Evolutionary conservation across 331 rosid genomes (phyloP).

Genomic region (Cydonia oblonga): DNA sequence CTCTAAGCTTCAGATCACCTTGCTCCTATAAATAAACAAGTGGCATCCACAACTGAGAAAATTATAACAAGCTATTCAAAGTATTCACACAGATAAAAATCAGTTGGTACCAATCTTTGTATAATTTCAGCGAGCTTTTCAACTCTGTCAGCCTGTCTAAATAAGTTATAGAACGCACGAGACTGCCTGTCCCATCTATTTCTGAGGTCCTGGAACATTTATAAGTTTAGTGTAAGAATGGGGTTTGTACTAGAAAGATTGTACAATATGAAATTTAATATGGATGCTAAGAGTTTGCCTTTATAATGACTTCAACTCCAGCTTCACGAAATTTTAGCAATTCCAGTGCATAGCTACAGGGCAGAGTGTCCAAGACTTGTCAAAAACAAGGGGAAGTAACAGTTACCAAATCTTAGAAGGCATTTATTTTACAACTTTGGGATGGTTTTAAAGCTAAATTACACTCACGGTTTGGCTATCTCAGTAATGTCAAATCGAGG

Average conservation of each 20-base stretch:
- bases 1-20: slow-evolving; percentile 96
- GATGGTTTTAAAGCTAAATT: slow-evolving; percentile 4
- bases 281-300: slow-evolving; percentile 29
- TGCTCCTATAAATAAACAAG: slow-evolving; percentile 54
- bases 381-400: slow-evolving; percentile 8
- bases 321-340: slow-evolving; percentile 89
- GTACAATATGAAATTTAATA: slow-evolving; percentile 7
- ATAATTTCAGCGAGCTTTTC: slow-evolving; percentile 83
- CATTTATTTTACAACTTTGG: background rate
- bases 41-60: background rate
- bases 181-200: slow-evolving; percentile 88
- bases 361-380: slow-evolving; percentile 17
- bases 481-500: slow-evolving; percentile 89
- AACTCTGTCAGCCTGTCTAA: slow-evolving; percentile 97
- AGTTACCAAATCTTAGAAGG: background rate
- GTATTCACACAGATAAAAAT: background rate
- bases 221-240: slow-evolving; percentile 21
- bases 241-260: background rate
- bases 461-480: slow-evolving; percentile 94
- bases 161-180: slow-evolving; percentile 81
- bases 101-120: slow-evolving; percentile 53
- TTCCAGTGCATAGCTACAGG: slow-evolving; percentile 85
- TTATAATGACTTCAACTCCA: slow-evolving; percentile 82
- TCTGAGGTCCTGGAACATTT: slow-evolving; percentile 56
- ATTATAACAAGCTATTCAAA: slow-evolving; percentile 7